Evolutionary conservation across 352 stramenopile genomes (phyloP), one percentile per base, ranked within the genome.

Genomic region (Globisporangium yorkense): DNA sequence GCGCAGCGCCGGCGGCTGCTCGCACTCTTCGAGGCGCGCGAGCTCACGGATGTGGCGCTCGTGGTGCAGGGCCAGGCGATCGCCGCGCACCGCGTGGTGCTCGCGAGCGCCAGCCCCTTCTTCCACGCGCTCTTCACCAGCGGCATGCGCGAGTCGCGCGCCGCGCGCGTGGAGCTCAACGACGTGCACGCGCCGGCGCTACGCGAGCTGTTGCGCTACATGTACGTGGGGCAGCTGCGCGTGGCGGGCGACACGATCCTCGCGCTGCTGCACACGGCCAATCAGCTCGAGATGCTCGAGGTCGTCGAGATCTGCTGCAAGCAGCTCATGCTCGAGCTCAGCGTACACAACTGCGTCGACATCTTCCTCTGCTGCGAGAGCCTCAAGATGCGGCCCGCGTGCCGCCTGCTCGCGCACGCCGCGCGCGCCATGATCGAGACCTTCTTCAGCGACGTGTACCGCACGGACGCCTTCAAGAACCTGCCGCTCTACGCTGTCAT

Each of bases 81-180:
- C 29, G 66, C 69, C 10, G 81, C 75, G 4, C 81, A 92, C 54
- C 77, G 81, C 44, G 66, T 92, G 27, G 62, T 92, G 35, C 63
- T 92, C 7, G 79, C 79, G 41, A 67, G 67, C 2, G 73, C 74
- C 21, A 88, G 79, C 56, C 77, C 78, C 13, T 92, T 88, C 55
- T 92, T 92, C 60, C 68, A 76, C 53, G 81, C 81, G 45, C 66
- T 92, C 5, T 92, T 92, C 62, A 92, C 79, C 1, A 80, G 66
- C 68, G 81, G 81, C 40, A 88, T 92, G 81, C 75, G 77, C 35
- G 81, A 92, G 56, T 79, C 69, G 7, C 57, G 31, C 18, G 66
- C 61, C 24, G 57, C 63, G 18, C 58, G 71, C 41, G 67, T 92
- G 53, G 69, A 80, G n/a, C 65, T 92, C 20, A 67, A 78, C 49